These are phyloP conservation scores for Rhododendron griersonianum DNA, from an alignment of 148 eudicot species.

Conservation along the genomic window DNA sequence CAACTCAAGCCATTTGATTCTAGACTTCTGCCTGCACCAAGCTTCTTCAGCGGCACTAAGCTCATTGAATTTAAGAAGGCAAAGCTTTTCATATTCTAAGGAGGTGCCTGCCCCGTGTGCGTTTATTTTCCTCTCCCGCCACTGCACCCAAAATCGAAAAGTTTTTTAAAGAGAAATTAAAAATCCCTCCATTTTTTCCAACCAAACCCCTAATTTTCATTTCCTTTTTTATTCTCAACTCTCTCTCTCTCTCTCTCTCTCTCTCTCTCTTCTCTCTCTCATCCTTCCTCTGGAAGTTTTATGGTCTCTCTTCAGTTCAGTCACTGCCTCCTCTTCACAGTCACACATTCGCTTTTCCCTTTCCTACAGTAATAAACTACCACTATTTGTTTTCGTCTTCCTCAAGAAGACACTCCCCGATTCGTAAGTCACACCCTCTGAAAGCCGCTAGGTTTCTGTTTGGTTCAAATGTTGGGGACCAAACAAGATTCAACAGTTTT, in stretches of 20 bases:
- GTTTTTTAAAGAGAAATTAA: not conserved
- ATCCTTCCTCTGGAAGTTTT: slow-evolving; percentile 29
- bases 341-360: not conserved
- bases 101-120: too few relatives aligned
- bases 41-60: too few relatives aligned
- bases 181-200: not conserved
- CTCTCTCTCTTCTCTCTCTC: not conserved
- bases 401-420: not conserved
- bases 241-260: not conserved
- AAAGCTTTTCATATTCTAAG: too few relatives aligned
- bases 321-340: not conserved
- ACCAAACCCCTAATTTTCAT: not conserved
- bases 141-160: not conserved
- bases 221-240: not conserved
- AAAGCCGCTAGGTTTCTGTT: not conserved
- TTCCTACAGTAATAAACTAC: not conserved
- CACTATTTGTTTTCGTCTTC: not conserved
- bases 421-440: not conserved
- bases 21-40: too few relatives aligned
- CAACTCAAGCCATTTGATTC: too few relatives aligned
- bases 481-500: slow-evolving; percentile 16
- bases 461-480: slow-evolving; percentile 23
- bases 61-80: too few relatives aligned
- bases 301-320: too few relatives aligned
- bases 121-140: not conserved